Base-by-base conservation (phyloP, 768 basidiomycete species). In the Neoboletus subvelutipes region DNA sequence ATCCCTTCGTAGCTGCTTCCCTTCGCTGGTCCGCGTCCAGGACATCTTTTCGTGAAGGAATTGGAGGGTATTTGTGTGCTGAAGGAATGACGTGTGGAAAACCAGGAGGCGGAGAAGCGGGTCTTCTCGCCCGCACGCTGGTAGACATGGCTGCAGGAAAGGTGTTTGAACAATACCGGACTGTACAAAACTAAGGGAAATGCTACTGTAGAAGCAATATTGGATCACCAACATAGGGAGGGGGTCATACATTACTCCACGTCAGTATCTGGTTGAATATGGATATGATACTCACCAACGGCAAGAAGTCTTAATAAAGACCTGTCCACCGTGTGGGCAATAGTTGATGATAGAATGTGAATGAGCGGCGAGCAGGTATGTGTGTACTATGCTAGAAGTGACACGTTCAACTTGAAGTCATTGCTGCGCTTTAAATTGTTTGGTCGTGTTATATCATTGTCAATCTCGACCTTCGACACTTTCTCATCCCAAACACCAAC, bases 21-120 rank as follows among this genome's bases (percentile, higher is more conserved):
- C 86, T 78, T 52, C 86, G 80, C 65, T 80, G 80, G 71, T 92
- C 90, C 24, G 90, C 88, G 66, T 88, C 86, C n/a, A 90, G 69
- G 69, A 83, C 81, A 66, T 85, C 85, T 56, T 85, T 80, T 59
- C 81, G 76, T 18, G 80, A 40, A 28, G 49, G 13, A 1, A 49
- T 71, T 68, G 87, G 81, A 31, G 88, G 88, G 75, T 87, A 89
- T 66, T 85, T 76, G 65, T 81, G 81, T 39, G 63, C 34, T 37
- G 66, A 66, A 64, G 70, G 57, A 70, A 46, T n/a, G 59, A 62
- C 72, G 57, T 73, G 72, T 39, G 75, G 57, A 66, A 75, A 70
- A 50, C 77, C 77, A 49, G 79, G 79, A 13, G 85, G 84, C 10
- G 88, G 88, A 53, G 88, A 87, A 28, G 88, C 77, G 52, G 84